Evolutionary conservation across 805 yeast genomes (phyloP).

Genomic region (Candida tallmaniae): DNA sequence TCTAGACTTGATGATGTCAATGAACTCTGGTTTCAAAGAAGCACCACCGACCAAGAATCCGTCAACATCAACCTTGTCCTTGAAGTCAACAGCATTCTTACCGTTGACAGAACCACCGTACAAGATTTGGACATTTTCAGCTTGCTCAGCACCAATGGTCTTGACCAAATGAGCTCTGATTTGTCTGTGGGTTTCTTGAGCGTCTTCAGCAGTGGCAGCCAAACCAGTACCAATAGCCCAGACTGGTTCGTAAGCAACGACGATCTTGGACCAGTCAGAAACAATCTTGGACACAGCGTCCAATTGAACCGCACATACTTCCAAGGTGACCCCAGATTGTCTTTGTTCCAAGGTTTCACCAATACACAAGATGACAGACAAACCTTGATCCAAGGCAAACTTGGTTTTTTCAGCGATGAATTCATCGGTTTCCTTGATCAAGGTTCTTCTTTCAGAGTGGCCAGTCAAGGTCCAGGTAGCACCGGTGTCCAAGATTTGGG

Average conservation of each 20-base stretch:
- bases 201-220: slow-evolving; percentile 98
- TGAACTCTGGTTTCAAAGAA: slow-evolving; percentile 95
- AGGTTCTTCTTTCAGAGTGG: slow-evolving; percentile 97
- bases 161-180: slow-evolving; percentile 80
- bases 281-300: slow-evolving; percentile 80
- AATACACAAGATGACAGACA: slow-evolving; percentile 90
- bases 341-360: slow-evolving; percentile 98
- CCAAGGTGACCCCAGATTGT: slow-evolving; percentile 80
- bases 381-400: slow-evolving; percentile 86
- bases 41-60: slow-evolving; percentile 99
- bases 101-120: slow-evolving; percentile 99
- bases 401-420: slow-evolving; percentile 90
- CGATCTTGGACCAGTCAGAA: slow-evolving; percentile 86
- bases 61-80: slow-evolving; percentile 89
- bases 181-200: slow-evolving; percentile 88
- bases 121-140: slow-evolving; percentile 79
- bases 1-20: slow-evolving; percentile 92
- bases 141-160: slow-evolving; percentile 74
- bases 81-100: slow-evolving; percentile 84
- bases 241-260: slow-evolving; percentile 98
- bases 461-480: slow-evolving; percentile 95
- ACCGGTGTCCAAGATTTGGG: slow-evolving; percentile 84
- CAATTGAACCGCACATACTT: slow-evolving; percentile 85
- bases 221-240: slow-evolving; percentile 99
- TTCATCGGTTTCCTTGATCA: slow-evolving; percentile 86